Percentiles rank a stretch among this genome's conserved stretches.
These are phyloP conservation scores for Neurospora sp. DNA, from an alignment of 2,329 filamentous ascomycete species.

Conservation along the genomic window DNA sequence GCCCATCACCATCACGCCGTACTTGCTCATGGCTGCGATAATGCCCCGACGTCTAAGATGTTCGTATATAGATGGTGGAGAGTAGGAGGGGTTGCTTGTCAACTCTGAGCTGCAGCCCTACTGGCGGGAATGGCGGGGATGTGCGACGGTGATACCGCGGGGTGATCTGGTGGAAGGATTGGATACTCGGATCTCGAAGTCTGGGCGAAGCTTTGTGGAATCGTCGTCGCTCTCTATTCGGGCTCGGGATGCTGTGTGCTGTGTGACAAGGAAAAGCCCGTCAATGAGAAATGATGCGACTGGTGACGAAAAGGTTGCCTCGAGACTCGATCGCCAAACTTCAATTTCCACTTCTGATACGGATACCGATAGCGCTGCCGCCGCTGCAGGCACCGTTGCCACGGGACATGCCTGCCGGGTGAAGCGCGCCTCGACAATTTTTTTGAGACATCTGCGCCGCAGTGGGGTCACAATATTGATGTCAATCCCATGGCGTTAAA, in stretches of 20 bases:
- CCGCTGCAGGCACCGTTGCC: not conserved
- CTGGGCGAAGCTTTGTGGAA: not conserved
- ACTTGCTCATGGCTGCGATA: constrained; percentile 67
- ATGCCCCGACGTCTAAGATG: not conserved
- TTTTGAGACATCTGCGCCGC: constrained; percentile 11
- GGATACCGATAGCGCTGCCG: not conserved
- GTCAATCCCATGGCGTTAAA: constrained; percentile 1
- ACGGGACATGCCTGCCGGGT: not conserved
- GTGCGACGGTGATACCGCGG: not conserved
- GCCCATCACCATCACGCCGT: constrained; percentile 90
- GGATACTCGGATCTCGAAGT: not conserved
- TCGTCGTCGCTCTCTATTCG: not conserved
- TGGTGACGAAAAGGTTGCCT: not conserved
- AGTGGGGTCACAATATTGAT: constrained; percentile 6
- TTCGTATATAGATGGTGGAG: not conserved
- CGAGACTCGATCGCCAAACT: not conserved
- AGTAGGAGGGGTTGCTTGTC: not conserved
- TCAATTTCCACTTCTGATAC: not conserved
- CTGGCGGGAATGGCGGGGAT: not conserved
- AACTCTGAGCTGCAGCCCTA: not conserved
- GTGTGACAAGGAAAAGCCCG: not conserved
- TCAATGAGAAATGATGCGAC: not conserved
- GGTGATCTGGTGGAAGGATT: not conserved
- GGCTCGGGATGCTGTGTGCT: not conserved
- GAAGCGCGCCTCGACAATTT: constrained; percentile 1